Conservation (phyloP, 352 stramenopile species). For the Globisporangium camurandrum region DNA sequence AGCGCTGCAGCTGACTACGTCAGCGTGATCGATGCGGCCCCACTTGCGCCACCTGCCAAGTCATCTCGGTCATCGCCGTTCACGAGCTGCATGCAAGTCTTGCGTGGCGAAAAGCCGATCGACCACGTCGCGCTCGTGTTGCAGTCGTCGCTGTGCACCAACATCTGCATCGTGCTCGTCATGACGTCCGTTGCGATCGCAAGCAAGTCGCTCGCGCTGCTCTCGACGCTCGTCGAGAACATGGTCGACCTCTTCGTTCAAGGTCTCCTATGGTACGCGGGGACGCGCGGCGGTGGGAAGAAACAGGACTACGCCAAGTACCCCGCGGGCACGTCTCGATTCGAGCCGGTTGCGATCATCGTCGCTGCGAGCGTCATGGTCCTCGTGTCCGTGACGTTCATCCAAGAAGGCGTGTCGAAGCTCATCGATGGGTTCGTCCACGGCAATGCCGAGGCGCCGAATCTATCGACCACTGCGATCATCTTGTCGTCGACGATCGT, state of each 20-base stretch:
- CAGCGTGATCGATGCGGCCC: not conserved
- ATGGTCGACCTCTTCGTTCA: constrained; percentile 91
- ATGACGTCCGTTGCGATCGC: constrained; percentile 64
- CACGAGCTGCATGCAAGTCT: constrained; percentile 14
- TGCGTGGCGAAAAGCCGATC: constrained; percentile 28
- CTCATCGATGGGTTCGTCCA: constrained; percentile 35
- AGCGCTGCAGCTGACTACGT: constrained; percentile 1
- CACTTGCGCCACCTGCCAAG: constrained; percentile 5
- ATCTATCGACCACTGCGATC: constrained; percentile 82
- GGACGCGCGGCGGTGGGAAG: constrained; percentile 66
- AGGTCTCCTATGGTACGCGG: constrained; percentile 84
- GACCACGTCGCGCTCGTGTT: constrained; percentile 52
- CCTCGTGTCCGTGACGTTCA: constrained; percentile 83
- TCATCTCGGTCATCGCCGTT: constrained; percentile 7
- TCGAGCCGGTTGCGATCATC: constrained; percentile 92
- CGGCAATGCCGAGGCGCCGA: constrained; percentile 63
- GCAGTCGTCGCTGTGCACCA: constrained; percentile 47
- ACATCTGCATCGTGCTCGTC: constrained; percentile 57
- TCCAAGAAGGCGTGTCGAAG: constrained; percentile 47
- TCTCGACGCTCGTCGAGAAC: constrained; percentile 89
- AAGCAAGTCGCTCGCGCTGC: constrained; percentile 84
- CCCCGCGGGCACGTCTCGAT: constrained; percentile 82
- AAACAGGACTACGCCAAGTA: constrained; percentile 86
- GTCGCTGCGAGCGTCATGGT: constrained; percentile 90
- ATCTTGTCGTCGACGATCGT: constrained; percentile 67